Base-by-base conservation (phyloP, 1,139 yeast species). In the Tardiomyces blankii region DNA sequence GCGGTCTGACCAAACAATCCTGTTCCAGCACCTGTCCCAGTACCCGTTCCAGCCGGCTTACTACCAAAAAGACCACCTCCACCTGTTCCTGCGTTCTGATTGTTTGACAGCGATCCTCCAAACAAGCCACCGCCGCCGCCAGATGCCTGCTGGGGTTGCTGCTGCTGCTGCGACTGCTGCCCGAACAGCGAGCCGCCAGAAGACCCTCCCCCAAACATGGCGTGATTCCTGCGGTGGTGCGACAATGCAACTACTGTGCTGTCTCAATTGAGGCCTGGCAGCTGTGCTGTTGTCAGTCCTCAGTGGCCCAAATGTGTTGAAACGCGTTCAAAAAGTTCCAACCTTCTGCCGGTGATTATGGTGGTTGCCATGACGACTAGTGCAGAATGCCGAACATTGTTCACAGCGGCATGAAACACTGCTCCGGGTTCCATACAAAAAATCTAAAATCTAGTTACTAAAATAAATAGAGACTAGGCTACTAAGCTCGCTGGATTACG, bases 21-120 rank as follows among this genome's bases (percentile, higher is more conserved):
- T 6, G 28, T 18, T 5, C 44, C 46, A 18, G 41, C 28, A 35
- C 40, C 40, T n/a, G n/a, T n/a, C n/a, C n/a, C n/a, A 33, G 48
- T 38, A 19, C 35, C 35, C n/a, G 35, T 9, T 3, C 35, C 39
- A 3, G 39, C 18, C 21, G 39, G 39, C 39, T 35, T 35, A 19
- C 12, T 35, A n/a, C 19, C 39, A 14, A 16, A 14, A 14, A 16
- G 19, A 6, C 39, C 39, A 3, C 39, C 39, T n/a, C n/a, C n/a
- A 12, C 18, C 5, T 7, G 19, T 35, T 9, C 39, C 39, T 9
- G 39, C 18, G 18, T 4, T 35, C 25, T 21, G 25, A 14, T 18
- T 35, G 39, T 16, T 35, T 3, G 39, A 14, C 13, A n/a, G 19
- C 11, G 39, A 14, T 8, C 19, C 19, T 9, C 19, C 39, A 19